Evolutionary conservation across 768 basidiomycete species (phyloP).

Genomic region (Serendipita sp.): DNA sequence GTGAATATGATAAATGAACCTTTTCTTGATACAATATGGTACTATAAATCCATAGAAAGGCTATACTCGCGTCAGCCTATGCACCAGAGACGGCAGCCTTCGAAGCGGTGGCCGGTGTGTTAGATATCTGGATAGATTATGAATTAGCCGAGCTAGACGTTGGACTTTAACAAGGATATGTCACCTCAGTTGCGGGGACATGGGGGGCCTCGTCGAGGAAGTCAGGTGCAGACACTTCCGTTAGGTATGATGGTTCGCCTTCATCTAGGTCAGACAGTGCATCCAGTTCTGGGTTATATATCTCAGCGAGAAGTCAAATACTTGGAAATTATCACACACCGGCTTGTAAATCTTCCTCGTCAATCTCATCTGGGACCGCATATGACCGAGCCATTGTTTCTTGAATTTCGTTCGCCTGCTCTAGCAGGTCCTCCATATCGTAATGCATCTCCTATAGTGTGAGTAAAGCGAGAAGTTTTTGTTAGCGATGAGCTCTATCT

Average conservation of each 20-base stretch:
- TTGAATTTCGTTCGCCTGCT: conserved; percentile 96
- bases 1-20: too few relatives aligned
- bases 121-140: neutral
- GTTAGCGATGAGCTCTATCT: neutral
- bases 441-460: conserved; percentile 67
- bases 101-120: neutral
- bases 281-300: conserved; percentile 58
- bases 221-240: conserved; percentile 80
- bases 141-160: neutral
- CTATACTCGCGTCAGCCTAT: neutral
- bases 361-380: conserved; percentile 91
- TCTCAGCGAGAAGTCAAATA: neutral
- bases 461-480: neutral
- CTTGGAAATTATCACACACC: conserved; percentile 34
- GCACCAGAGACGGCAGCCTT: conserved; percentile 1
- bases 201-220: conserved; percentile 75
- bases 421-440: conserved; percentile 95
- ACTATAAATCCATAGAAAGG: too few relatives aligned
- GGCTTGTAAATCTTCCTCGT: conserved; percentile 94
- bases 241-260: conserved; percentile 78
- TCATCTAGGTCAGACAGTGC: conserved; percentile 85
- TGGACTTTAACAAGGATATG: neutral
- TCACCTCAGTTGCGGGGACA: conserved; percentile 1
- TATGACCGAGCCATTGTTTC: conserved; percentile 87
- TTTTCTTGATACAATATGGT: too few relatives aligned